Evolutionary conservation across 768 basidiomycete species (phyloP).

Genomic region (Mycena indigotica): DNA sequence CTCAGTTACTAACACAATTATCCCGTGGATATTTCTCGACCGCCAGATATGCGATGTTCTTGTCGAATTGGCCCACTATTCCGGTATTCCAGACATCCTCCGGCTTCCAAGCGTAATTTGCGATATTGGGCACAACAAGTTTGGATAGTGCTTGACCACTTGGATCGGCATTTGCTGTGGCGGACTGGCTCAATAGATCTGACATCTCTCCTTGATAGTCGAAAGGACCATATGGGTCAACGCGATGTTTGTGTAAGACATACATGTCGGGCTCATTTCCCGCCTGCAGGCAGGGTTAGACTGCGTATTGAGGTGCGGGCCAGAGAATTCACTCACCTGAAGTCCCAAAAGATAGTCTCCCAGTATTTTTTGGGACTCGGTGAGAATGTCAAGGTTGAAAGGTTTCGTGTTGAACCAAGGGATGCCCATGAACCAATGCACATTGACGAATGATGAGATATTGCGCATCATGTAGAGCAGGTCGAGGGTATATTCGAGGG

Average conservation of each 20-base stretch:
- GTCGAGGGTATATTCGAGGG: constrained; percentile 50
- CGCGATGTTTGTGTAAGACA: not conserved
- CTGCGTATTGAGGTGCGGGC: too few relatives aligned
- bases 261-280: constrained; percentile 15
- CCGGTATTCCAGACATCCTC: constrained; percentile 37
- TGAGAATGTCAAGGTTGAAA: constrained; percentile 7
- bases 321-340: not conserved
- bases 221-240: not conserved
- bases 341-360: constrained; percentile 12
- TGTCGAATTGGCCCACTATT: constrained; percentile 34
- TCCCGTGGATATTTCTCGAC: constrained; percentile 43
- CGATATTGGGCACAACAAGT: constrained; percentile 50
- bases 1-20: too few relatives aligned
- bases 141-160: constrained; percentile 22
- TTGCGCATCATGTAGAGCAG: constrained; percentile 55
- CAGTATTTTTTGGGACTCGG: constrained; percentile 7
- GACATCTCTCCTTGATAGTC: constrained; percentile 10
- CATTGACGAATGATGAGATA: constrained; percentile 43
- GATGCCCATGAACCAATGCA: constrained; percentile 50
- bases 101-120: constrained; percentile 36
- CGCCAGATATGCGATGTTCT: constrained; percentile 38
- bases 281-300: too few relatives aligned
- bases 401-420: constrained; percentile 12
- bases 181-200: constrained; percentile 5
- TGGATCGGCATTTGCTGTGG: constrained; percentile 1